A percentile compares a stretch with the other conserved stretches of the same genome.
Conservation (phyloP, 495 filamentous ascomycete genomes). For the Penicillium angulare region DNA sequence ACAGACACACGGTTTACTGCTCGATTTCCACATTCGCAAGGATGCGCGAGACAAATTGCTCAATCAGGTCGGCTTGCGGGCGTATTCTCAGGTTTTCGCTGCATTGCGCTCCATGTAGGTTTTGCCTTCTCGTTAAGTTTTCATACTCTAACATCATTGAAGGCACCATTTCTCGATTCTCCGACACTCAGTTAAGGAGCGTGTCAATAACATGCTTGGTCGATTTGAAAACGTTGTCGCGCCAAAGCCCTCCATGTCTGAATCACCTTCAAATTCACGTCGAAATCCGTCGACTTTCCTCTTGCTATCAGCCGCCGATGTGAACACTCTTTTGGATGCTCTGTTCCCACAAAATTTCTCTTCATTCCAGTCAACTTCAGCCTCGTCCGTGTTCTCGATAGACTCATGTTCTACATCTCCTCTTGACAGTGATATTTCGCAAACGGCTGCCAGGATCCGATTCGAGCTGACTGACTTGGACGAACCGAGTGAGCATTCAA, state of each 20-base stretch:
- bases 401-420: constrained; percentile 24
- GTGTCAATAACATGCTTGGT: constrained; percentile 73
- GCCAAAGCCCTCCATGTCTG: background rate
- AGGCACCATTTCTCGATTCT: constrained; percentile 43
- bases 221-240: constrained; percentile 46
- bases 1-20: constrained; percentile 80
- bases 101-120: constrained; percentile 50
- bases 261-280: constrained; percentile 3
- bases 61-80: constrained; percentile 73
- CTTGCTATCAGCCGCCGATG: constrained; percentile 40
- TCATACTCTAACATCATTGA: background rate
- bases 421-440: constrained; percentile 25
- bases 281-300: constrained; percentile 33
- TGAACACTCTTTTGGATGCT: constrained; percentile 40
- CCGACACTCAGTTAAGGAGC: constrained; percentile 60
- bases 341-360: constrained; percentile 36
- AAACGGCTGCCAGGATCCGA: constrained; percentile 41
- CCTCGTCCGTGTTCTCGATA: constrained; percentile 27
- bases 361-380: constrained; percentile 26
- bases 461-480: constrained; percentile 43
- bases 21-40: constrained; percentile 87
- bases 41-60: constrained; percentile 87
- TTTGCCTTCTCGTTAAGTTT: background rate
- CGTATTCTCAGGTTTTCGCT: constrained; percentile 67
- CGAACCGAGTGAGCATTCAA: constrained; percentile 32